Percentiles rank a stretch among this genome's conserved stretches.
Conservation (phyloP, 1,139 yeast genomes). For the Taphrina pruni region DNA sequence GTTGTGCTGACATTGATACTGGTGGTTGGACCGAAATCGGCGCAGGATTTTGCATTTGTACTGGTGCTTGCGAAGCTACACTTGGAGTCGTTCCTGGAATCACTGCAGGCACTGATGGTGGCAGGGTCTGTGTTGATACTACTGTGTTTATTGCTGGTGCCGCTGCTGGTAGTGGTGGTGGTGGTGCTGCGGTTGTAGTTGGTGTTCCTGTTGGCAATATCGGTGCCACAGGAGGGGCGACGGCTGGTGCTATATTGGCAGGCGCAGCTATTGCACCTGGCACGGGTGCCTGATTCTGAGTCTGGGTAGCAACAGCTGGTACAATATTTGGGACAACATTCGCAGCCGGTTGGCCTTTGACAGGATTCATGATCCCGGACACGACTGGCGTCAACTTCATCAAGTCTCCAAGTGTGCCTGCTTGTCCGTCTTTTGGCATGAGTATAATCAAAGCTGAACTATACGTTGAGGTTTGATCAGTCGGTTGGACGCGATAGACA, state of each 20-base stretch:
- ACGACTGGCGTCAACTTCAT: slow-evolving; percentile 6
- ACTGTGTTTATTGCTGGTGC: background rate
- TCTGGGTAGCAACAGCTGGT: background rate
- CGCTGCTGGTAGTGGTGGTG: background rate
- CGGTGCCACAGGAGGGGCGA: background rate
- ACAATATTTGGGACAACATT: background rate
- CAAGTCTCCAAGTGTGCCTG: slow-evolving; percentile 20
- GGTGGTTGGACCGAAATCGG: background rate
- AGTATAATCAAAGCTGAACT: slow-evolving; percentile 20
- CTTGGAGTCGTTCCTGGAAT: background rate
- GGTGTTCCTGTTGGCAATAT: background rate
- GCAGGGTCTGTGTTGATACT: background rate
- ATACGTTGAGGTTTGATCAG: slow-evolving; percentile 18
- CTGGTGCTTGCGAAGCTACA: background rate
- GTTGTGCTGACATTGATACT: background rate
- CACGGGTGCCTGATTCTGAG: slow-evolving; percentile 7
- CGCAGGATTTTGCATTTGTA: slow-evolving; percentile 1
- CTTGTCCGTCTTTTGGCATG: slow-evolving; percentile 12
- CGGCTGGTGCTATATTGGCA: slow-evolving; percentile 10
- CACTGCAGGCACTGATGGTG: background rate
- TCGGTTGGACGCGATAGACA: slow-evolving; percentile 25
- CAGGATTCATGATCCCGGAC: slow-evolving; percentile 12
- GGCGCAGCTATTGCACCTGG: background rate
- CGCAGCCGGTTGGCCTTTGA: slow-evolving; percentile 11
- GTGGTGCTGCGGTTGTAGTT: background rate